Base-by-base conservation (phyloP, 2,329 filamentous ascomycete species). In the Cryphonectria radicalis region DNA sequence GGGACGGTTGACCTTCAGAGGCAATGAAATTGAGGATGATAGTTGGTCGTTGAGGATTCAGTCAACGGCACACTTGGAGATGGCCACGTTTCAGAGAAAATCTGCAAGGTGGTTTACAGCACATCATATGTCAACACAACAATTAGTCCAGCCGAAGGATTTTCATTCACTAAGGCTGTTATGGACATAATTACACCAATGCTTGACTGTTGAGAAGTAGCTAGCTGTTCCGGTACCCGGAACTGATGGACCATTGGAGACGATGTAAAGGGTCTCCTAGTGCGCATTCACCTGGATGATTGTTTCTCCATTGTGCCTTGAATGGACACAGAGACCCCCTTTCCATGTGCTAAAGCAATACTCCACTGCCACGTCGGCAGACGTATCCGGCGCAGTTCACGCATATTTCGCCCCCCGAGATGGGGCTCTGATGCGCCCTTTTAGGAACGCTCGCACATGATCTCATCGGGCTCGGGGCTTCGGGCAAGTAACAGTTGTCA, bases 181-280 rank as follows among this genome's bases (percentile, higher is more conserved):
- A 14, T 22, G 43, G 19, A 50, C 7, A 50, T 19, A 1, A 6
- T 43, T 43, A 22, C 7, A 8, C 19, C 6, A 50, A 50, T 19
- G 43, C 43, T 22, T 50, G 4, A 22, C 19, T 22, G 5, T 50
- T 50, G 19, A 7, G 8, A 50, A 50, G 43, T 22, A 50, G 43
- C 17, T 8, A 8, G 11, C 11, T 17, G 42, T 50, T 17, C 43
- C 17, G 43, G 19, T 22, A 22, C 8, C 17, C 43, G 43, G 19
- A 17, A 50, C 43, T 50, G 43, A 4, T 17, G 42, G 42, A 17
- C 14, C 42, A 43, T 6, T 43, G 42, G 42, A 43, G 2, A 28
- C 76, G 66, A 86, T 86, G 0, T 85, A 85, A 73, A 85, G 82
- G 5, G 17, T 22, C 19, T 50, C 8, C 43, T 50, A 19, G 43